Evolutionary conservation across 345 rosid genomes (phyloP).

Genomic region (Heritiera fomes): DNA sequence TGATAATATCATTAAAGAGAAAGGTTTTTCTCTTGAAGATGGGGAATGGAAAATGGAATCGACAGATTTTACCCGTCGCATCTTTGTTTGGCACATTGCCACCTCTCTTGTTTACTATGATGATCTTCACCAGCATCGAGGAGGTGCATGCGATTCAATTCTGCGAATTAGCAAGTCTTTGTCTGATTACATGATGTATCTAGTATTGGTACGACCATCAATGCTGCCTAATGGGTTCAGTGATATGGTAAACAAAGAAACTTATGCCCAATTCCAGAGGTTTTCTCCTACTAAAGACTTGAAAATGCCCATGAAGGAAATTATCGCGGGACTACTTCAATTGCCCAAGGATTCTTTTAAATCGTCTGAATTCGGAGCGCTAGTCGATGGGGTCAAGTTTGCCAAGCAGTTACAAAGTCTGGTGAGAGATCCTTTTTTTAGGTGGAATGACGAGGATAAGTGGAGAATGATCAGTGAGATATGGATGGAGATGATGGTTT

Average conservation of each 20-base stretch:
- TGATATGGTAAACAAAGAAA: slow-evolving; percentile 8
- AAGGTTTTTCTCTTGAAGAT: background rate
- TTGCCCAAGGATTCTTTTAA: background rate
- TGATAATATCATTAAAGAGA: background rate
- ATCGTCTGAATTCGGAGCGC: background rate
- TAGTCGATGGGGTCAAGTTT: background rate
- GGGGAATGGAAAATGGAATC: background rate
- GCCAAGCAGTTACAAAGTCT: slow-evolving; percentile 15
- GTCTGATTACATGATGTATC: slow-evolving; percentile 46
- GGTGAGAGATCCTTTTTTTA: background rate
- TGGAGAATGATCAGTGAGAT: slow-evolving; percentile 22
- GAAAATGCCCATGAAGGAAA: background rate
- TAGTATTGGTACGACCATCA: slow-evolving; percentile 19
- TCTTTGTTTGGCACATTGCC: slow-evolving; percentile 40
- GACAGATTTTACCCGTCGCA: background rate
- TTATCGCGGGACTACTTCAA: background rate
- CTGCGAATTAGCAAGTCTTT: slow-evolving; percentile 27
- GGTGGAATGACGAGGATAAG: slow-evolving; percentile 10
- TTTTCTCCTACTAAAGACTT: background rate
- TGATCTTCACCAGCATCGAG: background rate
- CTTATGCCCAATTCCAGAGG: background rate
- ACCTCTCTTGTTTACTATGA: slow-evolving; percentile 20
- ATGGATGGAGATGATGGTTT: slow-evolving; percentile 24
- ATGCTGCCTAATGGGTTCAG: slow-evolving; percentile 6
- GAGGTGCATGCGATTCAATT: background rate